phyloP scores from a whole-genome alignment of 768 basidiomycete species.

The Boletus rex-veris region DNA sequence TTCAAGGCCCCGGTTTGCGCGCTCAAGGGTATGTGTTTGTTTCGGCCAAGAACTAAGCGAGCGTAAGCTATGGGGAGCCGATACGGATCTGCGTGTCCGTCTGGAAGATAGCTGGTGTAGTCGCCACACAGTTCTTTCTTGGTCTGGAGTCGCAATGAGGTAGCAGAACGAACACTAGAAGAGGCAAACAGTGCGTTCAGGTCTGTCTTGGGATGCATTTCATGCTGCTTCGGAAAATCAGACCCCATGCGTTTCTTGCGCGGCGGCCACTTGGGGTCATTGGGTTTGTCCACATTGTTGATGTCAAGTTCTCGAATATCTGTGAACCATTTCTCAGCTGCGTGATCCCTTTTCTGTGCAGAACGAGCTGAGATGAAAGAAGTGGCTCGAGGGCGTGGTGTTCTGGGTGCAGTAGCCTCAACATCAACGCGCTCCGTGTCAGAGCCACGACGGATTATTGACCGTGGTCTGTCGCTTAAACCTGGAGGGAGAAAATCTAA shows the following conservation, averaged over 20 bases:
- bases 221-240: conserved; percentile 9
- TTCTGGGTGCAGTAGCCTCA: background rate
- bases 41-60: conserved; percentile 40
- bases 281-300: background rate
- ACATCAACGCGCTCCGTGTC: conserved; percentile 1
- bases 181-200: conserved; percentile 19
- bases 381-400: conserved; percentile 4
- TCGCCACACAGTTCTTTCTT: conserved; percentile 45
- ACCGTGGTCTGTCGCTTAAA: conserved; percentile 10
- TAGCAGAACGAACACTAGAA: background rate
- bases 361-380: conserved; percentile 23
- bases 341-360: conserved; percentile 20
- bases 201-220: conserved; percentile 23
- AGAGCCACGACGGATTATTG: background rate
- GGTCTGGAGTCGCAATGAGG: conserved; percentile 21
- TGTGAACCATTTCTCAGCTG: conserved; percentile 25
- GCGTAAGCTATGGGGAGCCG: conserved; percentile 41
- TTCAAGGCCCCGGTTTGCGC: conserved; percentile 39
- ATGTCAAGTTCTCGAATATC: conserved; percentile 20
- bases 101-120: conserved; percentile 46
- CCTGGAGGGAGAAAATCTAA: conserved; percentile 10
- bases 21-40: conserved; percentile 39
- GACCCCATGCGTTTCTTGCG: conserved; percentile 2
- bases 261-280: background rate
- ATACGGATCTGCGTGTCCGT: conserved; percentile 25